Percentiles rank a stretch among this genome's conserved stretches.
phyloP scores from a whole-genome alignment of 257 asterid genomes.

The Verbascum thapsus region DNA sequence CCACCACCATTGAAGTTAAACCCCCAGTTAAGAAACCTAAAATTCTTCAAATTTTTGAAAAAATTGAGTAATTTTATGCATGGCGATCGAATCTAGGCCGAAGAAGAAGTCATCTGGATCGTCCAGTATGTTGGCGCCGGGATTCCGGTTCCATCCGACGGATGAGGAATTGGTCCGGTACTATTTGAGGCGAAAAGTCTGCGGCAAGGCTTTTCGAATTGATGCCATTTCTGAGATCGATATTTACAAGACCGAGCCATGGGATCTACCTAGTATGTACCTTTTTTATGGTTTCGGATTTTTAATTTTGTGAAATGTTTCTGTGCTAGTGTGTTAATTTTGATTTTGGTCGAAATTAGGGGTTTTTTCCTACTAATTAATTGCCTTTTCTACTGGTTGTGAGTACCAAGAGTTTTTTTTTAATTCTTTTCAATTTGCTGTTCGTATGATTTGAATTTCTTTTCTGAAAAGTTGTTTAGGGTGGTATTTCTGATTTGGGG shows the following conservation, averaged over 20 bases:
- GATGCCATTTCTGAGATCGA: conserved; percentile 88
- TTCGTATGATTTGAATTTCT: no score
- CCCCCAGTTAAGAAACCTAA: conserved; percentile 14
- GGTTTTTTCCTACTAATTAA: no score
- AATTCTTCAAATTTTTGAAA: neutral
- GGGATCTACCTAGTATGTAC: conserved; percentile 94
- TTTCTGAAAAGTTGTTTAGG: conserved; percentile 1
- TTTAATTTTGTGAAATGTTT: neutral
- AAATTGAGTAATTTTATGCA: conserved; percentile 8
- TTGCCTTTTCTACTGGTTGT: conserved; percentile 6
- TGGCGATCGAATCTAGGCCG: conserved; percentile 38
- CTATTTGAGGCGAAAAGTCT: conserved; percentile 72
- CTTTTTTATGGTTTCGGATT: neutral
- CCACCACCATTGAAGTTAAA: no score
- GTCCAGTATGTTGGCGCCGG: conserved; percentile 91
- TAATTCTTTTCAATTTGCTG: neutral
- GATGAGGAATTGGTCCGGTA: conserved; percentile 92
- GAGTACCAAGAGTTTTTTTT: neutral
- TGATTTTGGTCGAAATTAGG: no score
- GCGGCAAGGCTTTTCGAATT: conserved; percentile 60
- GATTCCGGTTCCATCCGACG: conserved; percentile 91
- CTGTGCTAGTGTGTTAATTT: no score
- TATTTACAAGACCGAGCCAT: conserved; percentile 91
- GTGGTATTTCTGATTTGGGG: no score
- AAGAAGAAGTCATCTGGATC: conserved; percentile 41